Evolutionary conservation across 192 early-diverging fungal genomes (phyloP).

Genomic region (Chytriomyces sp.): DNA sequence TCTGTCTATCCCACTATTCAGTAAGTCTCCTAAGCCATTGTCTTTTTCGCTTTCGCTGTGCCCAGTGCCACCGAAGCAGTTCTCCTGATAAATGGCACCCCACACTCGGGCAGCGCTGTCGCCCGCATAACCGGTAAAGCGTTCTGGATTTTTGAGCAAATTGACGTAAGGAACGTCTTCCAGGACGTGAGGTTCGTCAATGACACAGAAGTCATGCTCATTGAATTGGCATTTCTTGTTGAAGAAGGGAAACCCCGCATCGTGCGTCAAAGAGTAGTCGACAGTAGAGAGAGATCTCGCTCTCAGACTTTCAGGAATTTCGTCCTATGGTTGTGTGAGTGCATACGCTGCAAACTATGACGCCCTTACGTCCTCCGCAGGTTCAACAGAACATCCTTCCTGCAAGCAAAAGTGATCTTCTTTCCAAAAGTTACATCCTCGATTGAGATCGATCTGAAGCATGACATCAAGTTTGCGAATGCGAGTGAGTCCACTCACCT

Average conservation of each 20-base stretch:
- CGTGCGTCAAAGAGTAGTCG: slow-evolving; percentile 57
- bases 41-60: not conserved
- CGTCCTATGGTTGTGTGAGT: slow-evolving; percentile 19
- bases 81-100: slow-evolving; percentile 96
- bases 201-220: slow-evolving; percentile 82
- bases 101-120: slow-evolving; percentile 85
- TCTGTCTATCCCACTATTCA: slow-evolving; percentile 42
- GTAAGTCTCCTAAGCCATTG: not conserved
- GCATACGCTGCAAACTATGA: too few relatives aligned
- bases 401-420: slow-evolving; percentile 81
- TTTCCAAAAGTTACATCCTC: slow-evolving; percentile 88
- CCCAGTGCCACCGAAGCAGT: slow-evolving; percentile 82
- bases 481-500: slow-evolving; percentile 49
- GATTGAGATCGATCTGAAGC: slow-evolving; percentile 79
- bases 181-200: slow-evolving; percentile 70
- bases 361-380: slow-evolving; percentile 68
- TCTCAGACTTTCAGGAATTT: slow-evolving; percentile 59
- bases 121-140: slow-evolving; percentile 96
- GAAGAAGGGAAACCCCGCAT: slow-evolving; percentile 43
- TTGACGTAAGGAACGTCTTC: slow-evolving; percentile 84
- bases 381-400: slow-evolving; percentile 80
- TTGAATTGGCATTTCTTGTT: slow-evolving; percentile 39
- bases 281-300: slow-evolving; percentile 67
- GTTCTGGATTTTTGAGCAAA: slow-evolving; percentile 88
- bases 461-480: not conserved